Percentiles rank a stretch among this genome's conserved stretches.
phyloP scores from a whole-genome alignment of 345 rosid genomes.

The Pistacia atlantica region DNA sequence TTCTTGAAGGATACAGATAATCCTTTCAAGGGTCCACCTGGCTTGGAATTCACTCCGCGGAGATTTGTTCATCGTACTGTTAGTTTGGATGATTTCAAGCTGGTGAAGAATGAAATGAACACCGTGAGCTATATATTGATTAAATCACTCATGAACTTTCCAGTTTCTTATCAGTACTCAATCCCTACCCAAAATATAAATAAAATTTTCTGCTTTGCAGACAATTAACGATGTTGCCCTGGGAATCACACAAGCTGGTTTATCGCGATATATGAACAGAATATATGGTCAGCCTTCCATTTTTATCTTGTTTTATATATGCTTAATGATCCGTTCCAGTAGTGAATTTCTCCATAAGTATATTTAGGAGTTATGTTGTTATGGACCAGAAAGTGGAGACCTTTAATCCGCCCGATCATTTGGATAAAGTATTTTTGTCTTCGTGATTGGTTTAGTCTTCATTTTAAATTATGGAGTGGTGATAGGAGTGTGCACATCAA shows the following conservation, averaged over 20 bases:
- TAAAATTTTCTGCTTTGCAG: conserved; percentile 23
- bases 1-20: conserved; percentile 33
- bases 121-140: conserved; percentile 25
- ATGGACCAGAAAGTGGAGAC: too few relatives aligned
- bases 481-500: too few relatives aligned
- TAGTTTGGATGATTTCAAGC: conserved; percentile 37
- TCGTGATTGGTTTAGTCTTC: too few relatives aligned
- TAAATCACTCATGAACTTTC: background rate
- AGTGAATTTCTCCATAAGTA: too few relatives aligned
- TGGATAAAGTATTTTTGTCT: too few relatives aligned
- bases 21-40: conserved; percentile 33
- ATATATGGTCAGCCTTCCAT: conserved; percentile 27
- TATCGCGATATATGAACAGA: conserved; percentile 40
- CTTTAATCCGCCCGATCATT: too few relatives aligned
- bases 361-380: too few relatives aligned
- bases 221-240: conserved; percentile 46
- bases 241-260: conserved; percentile 46
- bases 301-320: background rate
- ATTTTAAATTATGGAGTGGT: too few relatives aligned
- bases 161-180: background rate
- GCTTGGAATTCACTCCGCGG: conserved; percentile 36
- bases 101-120: conserved; percentile 38
- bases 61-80: conserved; percentile 33
- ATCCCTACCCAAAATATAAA: too few relatives aligned
- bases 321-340: too few relatives aligned